Conservation (phyloP, 2,329 filamentous ascomycete species). For the Cercospora janseana region DNA sequence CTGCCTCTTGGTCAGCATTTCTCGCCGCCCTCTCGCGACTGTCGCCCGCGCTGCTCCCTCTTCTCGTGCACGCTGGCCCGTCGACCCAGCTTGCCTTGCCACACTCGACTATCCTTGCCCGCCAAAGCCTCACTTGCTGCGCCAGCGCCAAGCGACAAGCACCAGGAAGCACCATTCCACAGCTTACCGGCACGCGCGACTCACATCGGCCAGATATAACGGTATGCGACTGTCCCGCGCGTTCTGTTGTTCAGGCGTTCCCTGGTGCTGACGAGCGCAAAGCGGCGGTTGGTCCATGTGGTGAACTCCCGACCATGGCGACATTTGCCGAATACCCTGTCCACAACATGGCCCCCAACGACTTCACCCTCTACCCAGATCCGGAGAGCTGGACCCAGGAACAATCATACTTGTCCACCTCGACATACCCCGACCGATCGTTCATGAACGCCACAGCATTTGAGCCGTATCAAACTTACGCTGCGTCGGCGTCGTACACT, state of each 20-base stretch:
- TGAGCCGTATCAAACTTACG: slow-evolving; percentile 38
- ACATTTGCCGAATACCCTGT: slow-evolving; percentile 34
- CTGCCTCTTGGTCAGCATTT: slow-evolving; percentile 17
- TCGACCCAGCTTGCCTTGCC: too few relatives aligned
- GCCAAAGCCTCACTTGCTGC: neutral
- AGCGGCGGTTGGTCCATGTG: slow-evolving; percentile 6
- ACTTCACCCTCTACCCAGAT: slow-evolving; percentile 38
- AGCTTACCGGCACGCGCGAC: neutral
- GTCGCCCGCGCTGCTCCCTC: neutral
- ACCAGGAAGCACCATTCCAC: too few relatives aligned
- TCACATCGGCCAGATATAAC: neutral
- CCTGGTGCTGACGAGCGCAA: neutral
- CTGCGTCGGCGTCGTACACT: slow-evolving; percentile 37
- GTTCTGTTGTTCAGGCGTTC: slow-evolving; percentile 5
- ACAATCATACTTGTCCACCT: slow-evolving; percentile 30
- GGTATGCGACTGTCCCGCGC: neutral
- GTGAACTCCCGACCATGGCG: slow-evolving; percentile 28
- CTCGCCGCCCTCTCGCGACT: neutral
- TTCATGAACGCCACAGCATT: slow-evolving; percentile 38
- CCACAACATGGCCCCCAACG: slow-evolving; percentile 33
- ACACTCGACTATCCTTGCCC: neutral
- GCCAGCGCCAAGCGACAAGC: slow-evolving; percentile 1
- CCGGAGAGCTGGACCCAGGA: slow-evolving; percentile 34
- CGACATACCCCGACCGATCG: slow-evolving; percentile 29
- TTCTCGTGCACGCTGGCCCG: neutral